Conservation (phyloP, 805 yeast species). For the Martiniozyma abietophila region DNA sequence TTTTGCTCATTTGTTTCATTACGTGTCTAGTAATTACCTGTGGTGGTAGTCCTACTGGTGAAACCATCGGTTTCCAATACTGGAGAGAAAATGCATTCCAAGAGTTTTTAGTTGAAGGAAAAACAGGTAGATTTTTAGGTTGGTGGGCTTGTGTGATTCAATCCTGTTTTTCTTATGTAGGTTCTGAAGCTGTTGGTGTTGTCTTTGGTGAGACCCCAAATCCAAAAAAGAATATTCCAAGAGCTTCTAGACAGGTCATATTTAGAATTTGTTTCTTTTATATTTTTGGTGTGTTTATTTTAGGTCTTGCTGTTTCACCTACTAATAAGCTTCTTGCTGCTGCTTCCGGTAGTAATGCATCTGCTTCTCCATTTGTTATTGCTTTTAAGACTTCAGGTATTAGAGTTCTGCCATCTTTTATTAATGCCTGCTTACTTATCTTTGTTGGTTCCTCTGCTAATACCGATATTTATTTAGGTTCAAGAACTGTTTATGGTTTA, state of each 20-base stretch:
- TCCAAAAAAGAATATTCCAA: conserved; percentile 38
- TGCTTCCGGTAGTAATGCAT: conserved; percentile 34
- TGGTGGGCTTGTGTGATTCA: conserved; percentile 31
- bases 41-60: conserved; percentile 41
- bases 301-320: conserved; percentile 47
- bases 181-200: conserved; percentile 41
- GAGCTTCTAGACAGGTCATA: conserved; percentile 44
- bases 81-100: conserved; percentile 26
- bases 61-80: conserved; percentile 28
- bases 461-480: conserved; percentile 55
- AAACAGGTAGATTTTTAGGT: conserved; percentile 38
- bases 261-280: conserved; percentile 46
- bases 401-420: conserved; percentile 48
- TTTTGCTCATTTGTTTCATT: conserved; percentile 30
- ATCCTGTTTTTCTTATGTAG: conserved; percentile 35
- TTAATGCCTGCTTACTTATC: conserved; percentile 54
- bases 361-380: conserved; percentile 60
- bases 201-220: conserved; percentile 40
- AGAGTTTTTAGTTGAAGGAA: conserved; percentile 32
- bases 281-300: conserved; percentile 36
- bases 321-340: conserved; percentile 35
- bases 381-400: conserved; percentile 49
- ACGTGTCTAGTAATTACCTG: conserved; percentile 29
- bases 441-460: conserved; percentile 62
- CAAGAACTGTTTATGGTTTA: conserved; percentile 51